Base-by-base conservation (phyloP, 305 asterid species). In the Fraxinus greggii region DNA sequence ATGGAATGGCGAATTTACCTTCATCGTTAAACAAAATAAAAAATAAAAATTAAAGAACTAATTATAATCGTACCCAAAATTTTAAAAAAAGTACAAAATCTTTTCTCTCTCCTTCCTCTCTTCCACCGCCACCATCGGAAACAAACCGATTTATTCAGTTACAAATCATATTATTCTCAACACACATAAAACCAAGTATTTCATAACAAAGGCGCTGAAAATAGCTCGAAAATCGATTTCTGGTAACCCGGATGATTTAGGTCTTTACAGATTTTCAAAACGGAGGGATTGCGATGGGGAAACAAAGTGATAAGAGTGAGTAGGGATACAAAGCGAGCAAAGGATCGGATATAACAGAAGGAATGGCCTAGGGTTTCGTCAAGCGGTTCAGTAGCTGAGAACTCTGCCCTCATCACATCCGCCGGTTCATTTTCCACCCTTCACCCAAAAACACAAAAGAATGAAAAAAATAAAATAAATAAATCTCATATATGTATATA, bases 291-390 rank as follows among this genome's bases (percentile, higher is more conserved):
- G 98, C 0, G 97, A 90, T 3, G 98, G 99, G 8, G 99, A 94
- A 75, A 93, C 80, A 59, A 94, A 95, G 29, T 95, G 98, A 90
- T 93, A 96, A 87, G 99, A 95, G 85, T 89, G 89, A 65, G 96
- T 90, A 4, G 99, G 98, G 98, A 94, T 75, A 89, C 63, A 89
- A 93, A 95, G 21, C 99, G 91, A 6, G 97, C 97, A 0, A 97
- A 95, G 2, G 98, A 92, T 17, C 97, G 93, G 67, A 95, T 97
- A 90, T 95, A 95, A 89, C 99, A 93, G 88, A 95, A 95, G 45
- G 99, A 95, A 87, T 95, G 98, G 54, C 99, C 98, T 56, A 94
- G 94, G 91, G 97, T 94, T 88, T 95, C 99, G 86, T 95, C 99
- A 61, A 89, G 92, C 83, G 93, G 92, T 80, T 89, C 93, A 81